Evolutionary conservation across 2,329 filamentous ascomycete genomes (phyloP), one percentile per base, ranked within the genome.

Genomic region (Talaromyces sp.): DNA sequence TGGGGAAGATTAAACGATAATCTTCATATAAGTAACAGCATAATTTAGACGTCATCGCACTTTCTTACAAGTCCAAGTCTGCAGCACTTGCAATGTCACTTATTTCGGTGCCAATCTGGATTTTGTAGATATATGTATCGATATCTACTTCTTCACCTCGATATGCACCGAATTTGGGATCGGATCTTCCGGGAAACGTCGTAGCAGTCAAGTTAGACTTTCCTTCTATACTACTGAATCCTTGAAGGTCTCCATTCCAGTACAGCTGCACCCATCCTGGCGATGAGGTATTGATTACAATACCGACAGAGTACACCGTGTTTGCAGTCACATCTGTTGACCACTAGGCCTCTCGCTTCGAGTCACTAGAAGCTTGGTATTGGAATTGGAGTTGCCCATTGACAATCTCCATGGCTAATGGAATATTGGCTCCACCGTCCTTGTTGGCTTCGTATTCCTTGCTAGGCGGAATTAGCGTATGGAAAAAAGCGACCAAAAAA

Each of bases 101-200:
- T 34, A 64, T 31, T 40, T 58, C 59, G 8, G 63, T 65, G 6
- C 65, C 65, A 50, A 65, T 65, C 60, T 65, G 63, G 8, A 66
- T 51, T 12, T 56, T 56, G 28, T 66, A 66, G 12, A 66, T 59
- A 50, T 65, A 66, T 6, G 58, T 66, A 30, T 66, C 63, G 31
- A 66, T 61, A 3, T 16, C 59, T 3, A 65, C 51, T 2, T 47
- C 63, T 52, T 66, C 65, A 3, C 65, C 65, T n/a, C 63, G 63
- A 44, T 64, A 66, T 8, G 60, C 63, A n/a, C 65, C 65, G 42
- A 66, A 65, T 56, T 66, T 66, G 14, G 65, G 65, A 34, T 65
- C 63, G n/a, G 60, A 44, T 8, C 61, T 61, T 4, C 65, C 65
- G 3, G 59, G 56, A 33, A 61, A 63, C 16, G 63, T 65, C 27